These are phyloP conservation scores for Exophiala oligosperma DNA, from an alignment of 2,329 filamentous ascomycete species.

Conservation along the genomic window DNA sequence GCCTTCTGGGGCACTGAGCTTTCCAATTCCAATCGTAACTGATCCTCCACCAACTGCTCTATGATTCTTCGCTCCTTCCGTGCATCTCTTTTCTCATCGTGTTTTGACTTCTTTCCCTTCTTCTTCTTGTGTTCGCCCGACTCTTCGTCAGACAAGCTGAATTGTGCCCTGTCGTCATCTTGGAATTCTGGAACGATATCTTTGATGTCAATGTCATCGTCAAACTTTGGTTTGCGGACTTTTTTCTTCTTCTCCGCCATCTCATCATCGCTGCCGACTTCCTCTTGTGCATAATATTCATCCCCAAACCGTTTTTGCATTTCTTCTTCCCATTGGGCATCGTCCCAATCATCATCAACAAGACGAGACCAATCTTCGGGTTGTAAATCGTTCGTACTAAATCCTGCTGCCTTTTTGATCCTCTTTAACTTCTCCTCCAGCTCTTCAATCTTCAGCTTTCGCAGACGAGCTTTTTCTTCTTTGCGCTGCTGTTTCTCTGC, in stretches of 20 bases:
- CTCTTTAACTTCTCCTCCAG: conserved; percentile 81
- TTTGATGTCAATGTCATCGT: conserved; percentile 96
- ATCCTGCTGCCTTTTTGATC: conserved; percentile 85
- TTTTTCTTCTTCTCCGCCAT: conserved; percentile 52
- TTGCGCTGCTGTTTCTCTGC: conserved; percentile 73
- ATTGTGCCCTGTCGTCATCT: conserved; percentile 44
- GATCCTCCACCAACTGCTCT: conserved; percentile 80
- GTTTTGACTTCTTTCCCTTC: conserved; percentile 51
- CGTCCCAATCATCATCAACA: conserved; percentile 84
- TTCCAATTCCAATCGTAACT: conserved; percentile 75
- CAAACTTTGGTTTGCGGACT: conserved; percentile 82
- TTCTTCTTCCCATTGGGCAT: conserved; percentile 84
- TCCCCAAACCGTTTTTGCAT: conserved; percentile 89
- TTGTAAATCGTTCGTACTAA: conserved; percentile 60
- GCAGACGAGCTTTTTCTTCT: conserved; percentile 77
- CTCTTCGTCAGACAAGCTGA: conserved; percentile 56
- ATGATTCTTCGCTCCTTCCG: conserved; percentile 80
- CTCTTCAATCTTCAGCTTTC: conserved; percentile 88
- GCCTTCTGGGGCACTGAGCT: conserved; percentile 58
- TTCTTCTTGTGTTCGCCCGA: conserved; percentile 51
- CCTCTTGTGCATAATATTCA: conserved; percentile 76
- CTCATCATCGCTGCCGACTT: conserved; percentile 64
- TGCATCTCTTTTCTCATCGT: conserved; percentile 67
- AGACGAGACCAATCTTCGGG: conserved; percentile 83
- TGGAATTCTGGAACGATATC: conserved; percentile 81